Base-by-base conservation (phyloP, 345 rosid species). In the Citrus mangshanensis region DNA sequence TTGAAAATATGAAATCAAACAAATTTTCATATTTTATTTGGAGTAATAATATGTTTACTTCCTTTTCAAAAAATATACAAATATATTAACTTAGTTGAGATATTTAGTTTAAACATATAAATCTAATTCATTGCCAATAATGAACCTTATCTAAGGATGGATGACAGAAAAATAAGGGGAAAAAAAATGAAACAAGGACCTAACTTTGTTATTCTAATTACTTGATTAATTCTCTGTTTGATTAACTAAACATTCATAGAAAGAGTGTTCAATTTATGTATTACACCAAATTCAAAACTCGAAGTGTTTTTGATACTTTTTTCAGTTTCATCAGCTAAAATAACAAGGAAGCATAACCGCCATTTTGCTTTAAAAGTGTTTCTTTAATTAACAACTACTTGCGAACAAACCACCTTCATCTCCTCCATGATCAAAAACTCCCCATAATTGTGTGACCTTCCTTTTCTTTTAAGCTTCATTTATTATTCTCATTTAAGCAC, bases 361-460 rank as follows among this genome's bases (percentile, higher is more conserved):
- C 61, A 24, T 30, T 73, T 77, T 40, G 61, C 32, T 81, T 78
- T 12, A 30, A 69, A 70, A 70, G 63, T 65, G 67, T 34, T 71
- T 83, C 38, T 70, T 78, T 7, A 21, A 34, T 68, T 16, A 40
- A 38, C 61, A 84, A 86, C 84, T 76, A 49, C 86, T 76, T 77
- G 70, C 72, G 80, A 78, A 35, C 85, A 49, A 79, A 69, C 83
- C 56, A 60, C 51, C 10, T 7, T 19, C 25, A 13, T 61, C 77
- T 58, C 80, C 63, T 65, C 49, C 37, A 35, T 27, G 46, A 21
- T 5, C 60, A 7, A 28, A 37, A 49, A 61, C n/a, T 30, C 58
- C 65, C 19, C 28, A 13, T 56, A 59, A 35, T 71, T 22, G 18
- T 56, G 35, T 68, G 13, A 35, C 24, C 8, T 38, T n/a, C 32